Evolutionary conservation across 2,329 filamentous ascomycete genomes (phyloP).

Genomic region (Thermoascus crustaceus): DNA sequence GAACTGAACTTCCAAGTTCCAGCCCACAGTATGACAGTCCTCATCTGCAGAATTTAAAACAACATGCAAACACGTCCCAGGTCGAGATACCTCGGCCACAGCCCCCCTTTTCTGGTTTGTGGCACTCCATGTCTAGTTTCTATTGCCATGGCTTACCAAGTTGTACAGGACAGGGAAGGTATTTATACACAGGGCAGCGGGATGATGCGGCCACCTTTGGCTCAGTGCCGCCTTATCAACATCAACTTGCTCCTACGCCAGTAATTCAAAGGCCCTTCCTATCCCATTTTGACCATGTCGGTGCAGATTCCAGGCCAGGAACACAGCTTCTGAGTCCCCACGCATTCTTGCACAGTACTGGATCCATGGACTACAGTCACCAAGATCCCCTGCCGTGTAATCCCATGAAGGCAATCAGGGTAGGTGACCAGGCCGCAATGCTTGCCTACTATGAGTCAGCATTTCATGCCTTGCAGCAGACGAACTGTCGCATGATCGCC

Average conservation of each 20-base stretch:
- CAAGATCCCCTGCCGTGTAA: neutral
- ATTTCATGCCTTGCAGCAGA: constrained; percentile 27
- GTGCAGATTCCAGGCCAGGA: no score
- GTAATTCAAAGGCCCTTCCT: no score
- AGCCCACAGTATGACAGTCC: neutral
- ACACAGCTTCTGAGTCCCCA: neutral
- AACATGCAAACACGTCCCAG: neutral
- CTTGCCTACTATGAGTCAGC: constrained; percentile 23
- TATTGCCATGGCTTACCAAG: no score
- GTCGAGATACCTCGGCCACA: neutral
- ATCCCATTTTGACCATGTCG: no score
- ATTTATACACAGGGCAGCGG: no score
- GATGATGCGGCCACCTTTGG: no score
- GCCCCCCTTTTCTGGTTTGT: neutral
- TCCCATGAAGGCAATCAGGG: neutral
- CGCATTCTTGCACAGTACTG: neutral
- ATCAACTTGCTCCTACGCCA: no score
- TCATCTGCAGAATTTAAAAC: neutral
- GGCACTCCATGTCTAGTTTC: neutral
- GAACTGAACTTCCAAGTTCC: no score
- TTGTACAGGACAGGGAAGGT: no score
- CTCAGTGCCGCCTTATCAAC: no score
- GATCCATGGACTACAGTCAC: neutral
- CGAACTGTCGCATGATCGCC: constrained; percentile 27
- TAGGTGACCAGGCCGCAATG: neutral